phyloP scores from a whole-genome alignment of 2,329 filamentous ascomycete genomes.

The Cladosporium colombiae region DNA sequence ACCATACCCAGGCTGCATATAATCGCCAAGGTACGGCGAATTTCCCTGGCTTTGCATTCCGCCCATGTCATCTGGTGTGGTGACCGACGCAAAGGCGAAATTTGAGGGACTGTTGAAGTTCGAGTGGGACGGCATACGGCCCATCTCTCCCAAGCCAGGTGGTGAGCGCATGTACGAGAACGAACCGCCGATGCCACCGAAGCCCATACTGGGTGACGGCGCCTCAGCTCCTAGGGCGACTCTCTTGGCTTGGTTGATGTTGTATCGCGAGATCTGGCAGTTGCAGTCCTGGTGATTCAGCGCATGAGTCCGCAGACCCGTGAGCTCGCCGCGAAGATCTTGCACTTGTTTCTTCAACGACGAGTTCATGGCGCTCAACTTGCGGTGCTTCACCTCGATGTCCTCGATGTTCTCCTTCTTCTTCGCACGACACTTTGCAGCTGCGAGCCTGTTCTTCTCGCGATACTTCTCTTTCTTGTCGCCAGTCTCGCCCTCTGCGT shows the following conservation, averaged over 20 bases:
- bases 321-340: constrained; percentile 37
- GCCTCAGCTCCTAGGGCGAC: constrained; percentile 24
- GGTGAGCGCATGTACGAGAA: constrained; percentile 21
- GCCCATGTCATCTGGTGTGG: constrained; percentile 19
- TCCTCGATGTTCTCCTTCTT: constrained; percentile 59
- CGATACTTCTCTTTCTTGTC: constrained; percentile 61
- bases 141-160: constrained; percentile 14
- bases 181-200: constrained; percentile 16
- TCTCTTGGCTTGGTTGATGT: constrained; percentile 33
- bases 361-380: constrained; percentile 38
- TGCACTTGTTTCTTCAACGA: constrained; percentile 35
- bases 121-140: background rate
- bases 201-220: constrained; percentile 27
- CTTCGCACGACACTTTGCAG: constrained; percentile 73
- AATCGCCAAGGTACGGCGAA: constrained; percentile 14
- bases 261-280: constrained; percentile 39
- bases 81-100: constrained; percentile 21
- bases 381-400: constrained; percentile 50
- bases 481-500: constrained; percentile 29
- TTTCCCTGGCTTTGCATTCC: constrained; percentile 15
- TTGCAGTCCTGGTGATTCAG: constrained; percentile 38
- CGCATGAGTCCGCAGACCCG: constrained; percentile 35
- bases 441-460: constrained; percentile 70
- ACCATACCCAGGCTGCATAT: constrained; percentile 12
- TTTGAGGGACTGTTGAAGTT: constrained; percentile 20